Percentiles rank a stretch among this genome's conserved stretches.
Evolutionary conservation across 2,329 filamentous ascomycete genomes (phyloP).

Genomic region (Exophiala spinifera): DNA sequence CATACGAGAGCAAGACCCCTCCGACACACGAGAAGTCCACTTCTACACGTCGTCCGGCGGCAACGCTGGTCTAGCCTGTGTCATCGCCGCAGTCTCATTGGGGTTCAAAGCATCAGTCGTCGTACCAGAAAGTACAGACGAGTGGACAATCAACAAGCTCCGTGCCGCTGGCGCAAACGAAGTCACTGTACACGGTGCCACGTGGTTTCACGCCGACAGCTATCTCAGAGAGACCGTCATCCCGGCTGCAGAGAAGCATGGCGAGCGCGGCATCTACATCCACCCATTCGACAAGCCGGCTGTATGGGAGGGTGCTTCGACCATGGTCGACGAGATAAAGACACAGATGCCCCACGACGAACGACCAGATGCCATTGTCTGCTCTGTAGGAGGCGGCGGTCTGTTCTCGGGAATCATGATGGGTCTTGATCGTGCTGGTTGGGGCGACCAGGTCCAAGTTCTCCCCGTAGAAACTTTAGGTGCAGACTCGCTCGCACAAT

Average conservation of each 20-base stretch:
- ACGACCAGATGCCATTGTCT: slow-evolving; percentile 67
- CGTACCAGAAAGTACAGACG: slow-evolving; percentile 63
- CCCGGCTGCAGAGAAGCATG: slow-evolving; percentile 30
- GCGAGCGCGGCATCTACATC: slow-evolving; percentile 46
- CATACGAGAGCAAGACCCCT: slow-evolving; percentile 60
- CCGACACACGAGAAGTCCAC: slow-evolving; percentile 50
- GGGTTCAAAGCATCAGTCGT: slow-evolving; percentile 69
- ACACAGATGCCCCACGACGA: slow-evolving; percentile 38
- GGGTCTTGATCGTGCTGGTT: slow-evolving; percentile 51
- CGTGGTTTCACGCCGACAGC: slow-evolving; percentile 67
- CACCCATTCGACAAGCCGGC: slow-evolving; percentile 47
- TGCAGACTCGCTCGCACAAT: slow-evolving; percentile 66
- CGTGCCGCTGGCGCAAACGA: slow-evolving; percentile 61
- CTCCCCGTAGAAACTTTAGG: slow-evolving; percentile 74
- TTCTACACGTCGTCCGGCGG: slow-evolving; percentile 81
- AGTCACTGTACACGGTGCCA: slow-evolving; percentile 66
- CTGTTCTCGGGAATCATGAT: slow-evolving; percentile 72
- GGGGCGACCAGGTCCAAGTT: slow-evolving; percentile 45
- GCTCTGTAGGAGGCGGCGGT: slow-evolving; percentile 77
- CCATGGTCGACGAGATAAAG: slow-evolving; percentile 44
- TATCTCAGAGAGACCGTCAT: slow-evolving; percentile 58
- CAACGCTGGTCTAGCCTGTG: slow-evolving; percentile 80
- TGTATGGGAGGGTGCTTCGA: slow-evolving; percentile 47
- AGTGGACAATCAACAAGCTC: slow-evolving; percentile 70
- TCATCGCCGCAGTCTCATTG: slow-evolving; percentile 65